These are phyloP conservation scores for Backusella macrospora DNA, from an alignment of 192 early-diverging fungal species.

Conservation along the genomic window DNA sequence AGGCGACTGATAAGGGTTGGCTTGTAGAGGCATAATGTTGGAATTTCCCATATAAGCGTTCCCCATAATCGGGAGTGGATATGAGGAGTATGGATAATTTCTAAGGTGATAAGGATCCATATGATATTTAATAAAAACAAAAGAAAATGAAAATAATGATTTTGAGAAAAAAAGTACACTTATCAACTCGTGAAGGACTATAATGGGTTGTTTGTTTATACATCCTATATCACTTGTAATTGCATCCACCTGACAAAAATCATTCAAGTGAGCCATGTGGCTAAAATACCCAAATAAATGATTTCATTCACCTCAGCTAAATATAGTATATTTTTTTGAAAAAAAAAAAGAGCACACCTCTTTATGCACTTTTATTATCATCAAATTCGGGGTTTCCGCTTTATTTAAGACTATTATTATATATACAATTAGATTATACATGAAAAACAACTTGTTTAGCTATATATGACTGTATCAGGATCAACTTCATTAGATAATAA, in stretches of 20 bases:
- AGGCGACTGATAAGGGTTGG: neutral
- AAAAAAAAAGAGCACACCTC: neutral
- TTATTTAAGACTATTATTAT: neutral
- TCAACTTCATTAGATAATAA: slow-evolving; percentile 72
- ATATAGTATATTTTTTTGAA: slow-evolving; percentile 6
- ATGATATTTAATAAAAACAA: neutral
- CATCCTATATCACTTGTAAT: neutral
- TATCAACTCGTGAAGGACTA: slow-evolving; percentile 10
- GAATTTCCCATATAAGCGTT: slow-evolving; percentile 1
- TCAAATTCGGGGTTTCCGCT: neutral
- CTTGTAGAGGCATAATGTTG: neutral
- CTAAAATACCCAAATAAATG: slow-evolving; percentile 7
- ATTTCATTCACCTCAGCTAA: slow-evolving; percentile 1
- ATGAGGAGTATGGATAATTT: slow-evolving; percentile 5
- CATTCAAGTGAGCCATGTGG: slow-evolving; percentile 3
- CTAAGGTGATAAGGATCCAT: slow-evolving; percentile 14
- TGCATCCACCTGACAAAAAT: slow-evolving; percentile 10
- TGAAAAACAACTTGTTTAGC: neutral
- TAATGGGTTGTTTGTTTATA: slow-evolving; percentile 9
- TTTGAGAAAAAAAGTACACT: slow-evolving; percentile 3
- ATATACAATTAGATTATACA: neutral
- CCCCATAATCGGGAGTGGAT: slow-evolving; percentile 1
- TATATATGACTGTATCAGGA: slow-evolving; percentile 42
- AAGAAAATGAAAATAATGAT: neutral
- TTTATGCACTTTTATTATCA: neutral